phyloP scores from a whole-genome alignment of 73 alveolate species.

The Blepharisma stoltei region DNA sequence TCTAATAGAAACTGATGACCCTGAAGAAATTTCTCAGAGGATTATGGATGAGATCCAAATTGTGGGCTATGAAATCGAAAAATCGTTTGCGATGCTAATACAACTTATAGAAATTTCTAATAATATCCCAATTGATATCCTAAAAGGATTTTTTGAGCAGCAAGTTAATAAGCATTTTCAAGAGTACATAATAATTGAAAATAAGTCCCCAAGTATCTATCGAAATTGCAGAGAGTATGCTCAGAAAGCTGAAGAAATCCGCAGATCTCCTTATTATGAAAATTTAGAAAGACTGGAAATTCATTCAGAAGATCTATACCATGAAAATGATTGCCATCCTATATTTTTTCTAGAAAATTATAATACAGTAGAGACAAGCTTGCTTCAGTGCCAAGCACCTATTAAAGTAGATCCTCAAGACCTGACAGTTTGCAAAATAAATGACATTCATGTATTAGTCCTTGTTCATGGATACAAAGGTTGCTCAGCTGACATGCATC shows the following conservation, averaged over 20 bases:
- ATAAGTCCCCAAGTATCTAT: background rate
- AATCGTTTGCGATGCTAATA: background rate
- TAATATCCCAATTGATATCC: background rate
- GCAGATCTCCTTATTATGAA: constrained; percentile 42
- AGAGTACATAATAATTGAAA: background rate
- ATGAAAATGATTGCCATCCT: constrained; percentile 52
- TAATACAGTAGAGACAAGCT: constrained; percentile 38
- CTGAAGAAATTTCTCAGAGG: constrained; percentile 49
- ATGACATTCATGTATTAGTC: constrained; percentile 72
- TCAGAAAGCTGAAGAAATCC: constrained; percentile 40
- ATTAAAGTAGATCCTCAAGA: constrained; percentile 62
- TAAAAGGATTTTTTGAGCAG: background rate
- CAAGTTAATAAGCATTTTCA: background rate
- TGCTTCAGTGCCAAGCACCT: constrained; percentile 37
- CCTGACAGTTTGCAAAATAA: constrained; percentile 68
- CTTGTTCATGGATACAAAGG: constrained; percentile 97
- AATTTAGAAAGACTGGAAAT: constrained; percentile 48
- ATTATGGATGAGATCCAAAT: constrained; percentile 43
- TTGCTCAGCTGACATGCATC: constrained; percentile 88
- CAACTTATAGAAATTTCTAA: background rate
- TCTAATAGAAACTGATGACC: constrained; percentile 47
- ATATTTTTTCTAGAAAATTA: constrained; percentile 68
- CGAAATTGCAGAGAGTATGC: constrained; percentile 24
- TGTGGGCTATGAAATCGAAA: background rate
- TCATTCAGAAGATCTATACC: constrained; percentile 50